A percentile compares a stretch with the other conserved stretches of the same genome.
Evolutionary conservation across 1,284 basidiomycete genomes (phyloP).

Genomic region (Veloboletus limbatus): DNA sequence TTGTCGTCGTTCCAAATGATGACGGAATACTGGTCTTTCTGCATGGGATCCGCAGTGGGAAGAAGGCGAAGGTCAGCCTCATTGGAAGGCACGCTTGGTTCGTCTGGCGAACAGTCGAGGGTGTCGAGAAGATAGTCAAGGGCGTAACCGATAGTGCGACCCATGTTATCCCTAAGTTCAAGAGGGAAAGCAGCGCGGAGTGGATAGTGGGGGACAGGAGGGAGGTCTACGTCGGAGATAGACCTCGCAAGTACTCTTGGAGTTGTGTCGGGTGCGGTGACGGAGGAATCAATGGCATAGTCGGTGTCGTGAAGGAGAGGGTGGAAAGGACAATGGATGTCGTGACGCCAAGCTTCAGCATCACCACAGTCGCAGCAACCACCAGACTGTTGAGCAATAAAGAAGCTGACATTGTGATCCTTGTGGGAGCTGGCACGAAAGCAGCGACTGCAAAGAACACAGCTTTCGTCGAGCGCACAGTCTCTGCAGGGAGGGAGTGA

Average conservation of each 20-base stretch:
- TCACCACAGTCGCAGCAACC: constrained; percentile 95
- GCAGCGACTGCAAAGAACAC: constrained; percentile 84
- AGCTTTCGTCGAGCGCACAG: constrained; percentile 85
- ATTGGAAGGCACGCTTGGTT: constrained; percentile 64
- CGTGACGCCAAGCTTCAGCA: constrained; percentile 74
- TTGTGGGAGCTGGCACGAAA: constrained; percentile 82
- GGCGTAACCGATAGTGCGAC: constrained; percentile 71
- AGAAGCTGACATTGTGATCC: constrained; percentile 88
- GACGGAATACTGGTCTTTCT: constrained; percentile 80
- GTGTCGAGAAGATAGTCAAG: constrained; percentile 86
- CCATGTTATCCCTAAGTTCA: constrained; percentile 71
- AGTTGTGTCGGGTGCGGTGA: constrained; percentile 29
- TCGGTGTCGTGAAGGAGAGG: constrained; percentile 33
- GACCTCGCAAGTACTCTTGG: constrained; percentile 34
- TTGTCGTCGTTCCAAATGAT: constrained; percentile 98
- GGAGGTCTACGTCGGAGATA: constrained; percentile 47
- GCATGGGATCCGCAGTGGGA: constrained; percentile 69
- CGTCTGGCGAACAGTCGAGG: constrained; percentile 82
- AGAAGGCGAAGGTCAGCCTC: constrained; percentile 72
- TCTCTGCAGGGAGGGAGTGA: constrained; percentile 55
- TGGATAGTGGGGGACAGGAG: constrained; percentile 57
- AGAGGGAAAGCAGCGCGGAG: constrained; percentile 54
- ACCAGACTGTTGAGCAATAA: constrained; percentile 85
- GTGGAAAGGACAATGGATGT: constrained; percentile 73
- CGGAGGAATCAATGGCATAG: constrained; percentile 9